Percentiles rank a stretch among this genome's conserved stretches.
Evolutionary conservation across 2,329 filamentous ascomycete species (phyloP).

Genomic region (Hypoxylon sp.): DNA sequence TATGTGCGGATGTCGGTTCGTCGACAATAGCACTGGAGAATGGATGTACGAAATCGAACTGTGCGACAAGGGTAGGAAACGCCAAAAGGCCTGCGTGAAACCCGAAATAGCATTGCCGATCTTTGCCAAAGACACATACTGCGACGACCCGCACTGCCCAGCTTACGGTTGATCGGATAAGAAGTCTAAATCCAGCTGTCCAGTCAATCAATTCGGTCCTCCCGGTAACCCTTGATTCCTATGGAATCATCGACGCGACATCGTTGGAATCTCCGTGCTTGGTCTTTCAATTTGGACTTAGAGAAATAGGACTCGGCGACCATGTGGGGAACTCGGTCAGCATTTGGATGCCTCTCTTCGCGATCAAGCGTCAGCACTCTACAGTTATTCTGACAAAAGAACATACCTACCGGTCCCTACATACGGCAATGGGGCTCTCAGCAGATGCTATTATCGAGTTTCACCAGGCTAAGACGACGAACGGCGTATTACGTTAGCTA

Average conservation of each 20-base stretch:
- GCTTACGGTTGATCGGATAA: slow-evolving; percentile 35
- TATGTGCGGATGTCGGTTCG: slow-evolving; percentile 48
- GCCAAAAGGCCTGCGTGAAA: slow-evolving; percentile 43
- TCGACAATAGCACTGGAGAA: slow-evolving; percentile 42
- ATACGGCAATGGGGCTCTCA: not conserved
- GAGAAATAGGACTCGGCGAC: slow-evolving; percentile 1
- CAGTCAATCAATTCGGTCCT: slow-evolving; percentile 20
- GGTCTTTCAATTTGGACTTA: slow-evolving; percentile 1
- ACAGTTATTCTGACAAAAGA: not conserved
- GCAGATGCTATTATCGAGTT: not conserved
- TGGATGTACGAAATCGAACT: slow-evolving; percentile 45
- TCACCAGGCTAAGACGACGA: not conserved
- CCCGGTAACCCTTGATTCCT: slow-evolving; percentile 3
- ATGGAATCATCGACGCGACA: slow-evolving; percentile 8
- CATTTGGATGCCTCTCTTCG: slow-evolving; percentile 15
- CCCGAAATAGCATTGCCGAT: slow-evolving; percentile 48
- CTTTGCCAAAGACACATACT: slow-evolving; percentile 47
- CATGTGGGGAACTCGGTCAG: not conserved
- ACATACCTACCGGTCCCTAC: not conserved
- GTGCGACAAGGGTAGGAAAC: slow-evolving; percentile 42
- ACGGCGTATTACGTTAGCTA: not conserved
- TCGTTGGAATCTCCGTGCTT: slow-evolving; percentile 18
- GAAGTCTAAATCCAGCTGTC: not conserved
- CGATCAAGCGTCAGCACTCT: not conserved
- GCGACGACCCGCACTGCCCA: slow-evolving; percentile 48